A percentile compares a stretch with the other conserved stretches of the same genome.
Evolutionary conservation across 2,329 filamentous ascomycete genomes (phyloP).

Genomic region (Aspergillus brasiliensis): DNA sequence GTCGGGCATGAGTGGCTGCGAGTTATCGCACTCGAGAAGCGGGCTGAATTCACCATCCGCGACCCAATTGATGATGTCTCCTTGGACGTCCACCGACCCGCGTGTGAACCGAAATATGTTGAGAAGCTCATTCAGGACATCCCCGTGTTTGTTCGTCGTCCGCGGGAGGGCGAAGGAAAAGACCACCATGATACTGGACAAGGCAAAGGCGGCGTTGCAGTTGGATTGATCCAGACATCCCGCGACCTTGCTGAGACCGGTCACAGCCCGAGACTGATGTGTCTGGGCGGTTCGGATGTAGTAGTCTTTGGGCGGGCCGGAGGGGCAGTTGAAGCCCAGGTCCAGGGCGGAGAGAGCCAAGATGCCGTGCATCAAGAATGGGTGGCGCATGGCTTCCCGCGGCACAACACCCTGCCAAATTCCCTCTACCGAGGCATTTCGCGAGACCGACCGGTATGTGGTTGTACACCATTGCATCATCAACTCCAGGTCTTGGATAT

Average conservation of each 20-base stretch:
- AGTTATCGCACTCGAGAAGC: slow-evolving; percentile 27
- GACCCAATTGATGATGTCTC: slow-evolving; percentile 26
- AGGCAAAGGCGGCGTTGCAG: slow-evolving; percentile 39
- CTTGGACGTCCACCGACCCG: slow-evolving; percentile 32
- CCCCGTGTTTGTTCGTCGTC: slow-evolving; percentile 9
- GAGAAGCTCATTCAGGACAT: slow-evolving; percentile 33
- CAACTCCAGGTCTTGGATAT: slow-evolving; percentile 36
- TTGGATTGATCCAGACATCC: slow-evolving; percentile 29
- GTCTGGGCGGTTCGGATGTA: slow-evolving; percentile 33
- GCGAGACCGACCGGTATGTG: slow-evolving; percentile 36
- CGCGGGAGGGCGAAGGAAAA: slow-evolving; percentile 37
- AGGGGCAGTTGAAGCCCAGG: slow-evolving; percentile 25
- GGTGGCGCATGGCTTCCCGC: slow-evolving; percentile 31
- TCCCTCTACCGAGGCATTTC: slow-evolving; percentile 23
- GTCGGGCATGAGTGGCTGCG: slow-evolving; percentile 36
- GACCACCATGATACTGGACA: slow-evolving; percentile 36
- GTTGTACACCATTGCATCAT: slow-evolving; percentile 40
- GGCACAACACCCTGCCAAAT: slow-evolving; percentile 38
- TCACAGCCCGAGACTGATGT: slow-evolving; percentile 30
- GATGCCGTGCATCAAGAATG: slow-evolving; percentile 38
- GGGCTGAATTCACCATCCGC: slow-evolving; percentile 28
- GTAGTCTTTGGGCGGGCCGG: slow-evolving; percentile 19
- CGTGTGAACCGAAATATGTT: slow-evolving; percentile 33
- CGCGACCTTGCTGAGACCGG: slow-evolving; percentile 25
- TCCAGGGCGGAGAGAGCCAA: slow-evolving; percentile 39